These are phyloP conservation scores for Leccinum imitatum DNA, from an alignment of 768 basidiomycete genomes.

Conservation along the genomic window DNA sequence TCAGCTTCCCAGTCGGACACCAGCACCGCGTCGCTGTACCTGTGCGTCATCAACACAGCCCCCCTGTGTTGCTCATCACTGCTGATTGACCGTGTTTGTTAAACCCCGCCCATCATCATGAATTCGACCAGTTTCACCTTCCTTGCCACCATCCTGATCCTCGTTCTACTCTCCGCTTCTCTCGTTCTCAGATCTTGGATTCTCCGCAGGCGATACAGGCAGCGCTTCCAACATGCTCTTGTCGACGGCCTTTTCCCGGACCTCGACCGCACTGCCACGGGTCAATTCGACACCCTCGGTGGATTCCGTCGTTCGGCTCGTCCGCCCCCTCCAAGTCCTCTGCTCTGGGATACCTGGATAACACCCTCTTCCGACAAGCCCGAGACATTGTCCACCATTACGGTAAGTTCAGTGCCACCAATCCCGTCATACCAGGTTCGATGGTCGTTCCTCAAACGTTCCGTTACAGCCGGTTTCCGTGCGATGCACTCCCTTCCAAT, in stretches of 20 bases:
- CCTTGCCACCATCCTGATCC: slow-evolving; percentile 66
- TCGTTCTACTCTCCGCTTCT: slow-evolving; percentile 61
- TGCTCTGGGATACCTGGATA: slow-evolving; percentile 20
- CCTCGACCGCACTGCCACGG: slow-evolving; percentile 17
- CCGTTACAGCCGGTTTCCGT: slow-evolving; percentile 21
- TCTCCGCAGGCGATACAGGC: slow-evolving; percentile 56
- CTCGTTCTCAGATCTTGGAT: slow-evolving; percentile 66
- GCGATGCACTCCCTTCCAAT: slow-evolving; percentile 1
- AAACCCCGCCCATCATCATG: slow-evolving; percentile 8
- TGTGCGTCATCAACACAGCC: slow-evolving; percentile 12
- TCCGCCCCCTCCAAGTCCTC: slow-evolving; percentile 13
- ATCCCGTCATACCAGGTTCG: neutral
- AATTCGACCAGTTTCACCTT: slow-evolving; percentile 58
- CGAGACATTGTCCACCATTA: slow-evolving; percentile 15
- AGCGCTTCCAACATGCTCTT: slow-evolving; percentile 51
- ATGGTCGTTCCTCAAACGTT: neutral
- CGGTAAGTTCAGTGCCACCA: slow-evolving; percentile 5
- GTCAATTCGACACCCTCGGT: neutral
- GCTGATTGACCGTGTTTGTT: neutral
- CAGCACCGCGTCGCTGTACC: slow-evolving; percentile 29
- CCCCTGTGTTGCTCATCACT: slow-evolving; percentile 12
- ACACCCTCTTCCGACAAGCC: neutral
- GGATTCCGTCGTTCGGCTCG: slow-evolving; percentile 7
- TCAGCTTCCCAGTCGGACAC: slow-evolving; percentile 3
- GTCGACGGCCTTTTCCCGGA: slow-evolving; percentile 44